Conservation (phyloP, 176 grass and related monocot genomes). For the Phoenix dactylifera region DNA sequence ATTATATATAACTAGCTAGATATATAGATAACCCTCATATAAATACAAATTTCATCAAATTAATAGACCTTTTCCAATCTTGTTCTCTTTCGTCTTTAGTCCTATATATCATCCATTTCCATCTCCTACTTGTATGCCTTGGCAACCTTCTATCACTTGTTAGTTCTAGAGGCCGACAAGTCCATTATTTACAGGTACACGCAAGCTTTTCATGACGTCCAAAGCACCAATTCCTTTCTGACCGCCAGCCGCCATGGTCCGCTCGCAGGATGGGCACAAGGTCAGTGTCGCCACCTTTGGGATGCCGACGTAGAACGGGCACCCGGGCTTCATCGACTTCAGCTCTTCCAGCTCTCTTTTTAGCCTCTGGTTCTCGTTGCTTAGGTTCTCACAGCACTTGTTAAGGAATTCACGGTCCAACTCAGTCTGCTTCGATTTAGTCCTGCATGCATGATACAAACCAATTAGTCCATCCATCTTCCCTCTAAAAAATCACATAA, state of each 20-base stretch:
- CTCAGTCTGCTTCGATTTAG: conserved; percentile 13
- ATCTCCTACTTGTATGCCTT: no score
- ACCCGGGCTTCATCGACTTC: background rate
- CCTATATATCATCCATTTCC: no score
- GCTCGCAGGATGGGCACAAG: conserved; percentile 5
- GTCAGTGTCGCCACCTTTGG: background rate
- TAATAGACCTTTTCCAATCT: no score
- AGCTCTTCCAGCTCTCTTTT: conserved; percentile 14
- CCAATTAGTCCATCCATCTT: no score
- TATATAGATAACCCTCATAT: no score
- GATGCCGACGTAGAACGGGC: background rate
- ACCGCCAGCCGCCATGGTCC: background rate
- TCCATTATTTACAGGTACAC: background rate
- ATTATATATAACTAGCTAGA: no score
- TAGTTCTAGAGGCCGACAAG: background rate
- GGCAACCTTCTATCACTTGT: no score
- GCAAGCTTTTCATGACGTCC: background rate
- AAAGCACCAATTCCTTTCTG: no score
- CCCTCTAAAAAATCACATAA: no score
- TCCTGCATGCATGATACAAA: background rate
- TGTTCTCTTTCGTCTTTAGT: no score
- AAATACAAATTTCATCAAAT: no score
- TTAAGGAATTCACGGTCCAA: background rate
- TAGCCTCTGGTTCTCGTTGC: conserved; percentile 5
- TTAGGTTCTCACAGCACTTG: conserved; percentile 5